Conservation (phyloP, 2,329 filamentous ascomycete genomes). For the Paecilomyces variotii region DNA sequence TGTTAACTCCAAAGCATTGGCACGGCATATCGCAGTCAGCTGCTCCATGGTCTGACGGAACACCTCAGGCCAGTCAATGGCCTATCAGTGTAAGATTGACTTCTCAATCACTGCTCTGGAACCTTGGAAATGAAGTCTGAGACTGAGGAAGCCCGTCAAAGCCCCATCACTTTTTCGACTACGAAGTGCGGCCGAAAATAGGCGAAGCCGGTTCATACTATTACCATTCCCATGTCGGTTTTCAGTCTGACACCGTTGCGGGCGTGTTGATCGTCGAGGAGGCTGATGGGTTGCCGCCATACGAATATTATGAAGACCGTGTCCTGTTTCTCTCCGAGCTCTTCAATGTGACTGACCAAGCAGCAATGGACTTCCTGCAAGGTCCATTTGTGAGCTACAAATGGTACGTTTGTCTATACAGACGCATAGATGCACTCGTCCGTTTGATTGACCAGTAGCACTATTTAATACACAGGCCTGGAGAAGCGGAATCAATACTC, state of each 20-base stretch:
- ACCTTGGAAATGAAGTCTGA: too few species aligned
- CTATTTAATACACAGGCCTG: too few species aligned
- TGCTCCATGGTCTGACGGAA: constrained; percentile 58
- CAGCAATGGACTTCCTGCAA: constrained; percentile 34
- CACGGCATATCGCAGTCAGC: constrained; percentile 54
- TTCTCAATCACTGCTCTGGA: too few species aligned
- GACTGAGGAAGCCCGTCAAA: too few species aligned
- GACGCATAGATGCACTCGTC: too few species aligned
- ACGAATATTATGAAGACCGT: constrained; percentile 55
- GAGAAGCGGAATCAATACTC: too few species aligned
- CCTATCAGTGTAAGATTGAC: constrained; percentile 42
- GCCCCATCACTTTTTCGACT: constrained; percentile 58
- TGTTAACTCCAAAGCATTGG: constrained; percentile 55
- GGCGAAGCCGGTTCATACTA: constrained; percentile 57
- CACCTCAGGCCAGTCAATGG: constrained; percentile 55
- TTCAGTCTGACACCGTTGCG: constrained; percentile 52
- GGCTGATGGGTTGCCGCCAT: constrained; percentile 42
- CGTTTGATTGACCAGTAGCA: too few species aligned
- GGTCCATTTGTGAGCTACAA: background rate
- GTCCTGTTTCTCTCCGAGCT: constrained; percentile 50
- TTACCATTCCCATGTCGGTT: constrained; percentile 60
- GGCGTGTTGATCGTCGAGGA: constrained; percentile 52
- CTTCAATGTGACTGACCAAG: constrained; percentile 47
- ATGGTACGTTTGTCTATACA: too few species aligned
- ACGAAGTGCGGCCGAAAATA: constrained; percentile 48